A percentile compares a stretch with the other conserved stretches of the same genome.
Conservation (phyloP, 306 rosid species). For the Cucumis cinereus region DNA sequence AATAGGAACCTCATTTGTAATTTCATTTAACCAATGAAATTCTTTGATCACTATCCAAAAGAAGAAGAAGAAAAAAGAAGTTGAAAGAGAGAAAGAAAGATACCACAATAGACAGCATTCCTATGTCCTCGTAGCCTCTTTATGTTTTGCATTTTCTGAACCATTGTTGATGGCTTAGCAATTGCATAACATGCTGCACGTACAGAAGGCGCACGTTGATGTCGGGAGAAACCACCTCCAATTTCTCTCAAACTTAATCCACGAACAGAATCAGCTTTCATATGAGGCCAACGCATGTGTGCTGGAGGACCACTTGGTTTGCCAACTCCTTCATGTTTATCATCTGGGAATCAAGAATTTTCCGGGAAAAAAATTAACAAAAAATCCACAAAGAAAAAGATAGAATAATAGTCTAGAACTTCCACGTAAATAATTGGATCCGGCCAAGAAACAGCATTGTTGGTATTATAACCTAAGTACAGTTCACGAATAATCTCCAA, state of each 20-base stretch:
- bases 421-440: neutral
- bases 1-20: no score
- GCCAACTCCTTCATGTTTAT: conserved; percentile 35
- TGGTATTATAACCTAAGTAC: neutral
- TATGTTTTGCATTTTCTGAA: conserved; percentile 81
- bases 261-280: conserved; percentile 91
- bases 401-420: neutral
- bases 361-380: neutral
- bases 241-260: conserved; percentile 91
- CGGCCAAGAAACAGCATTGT: neutral
- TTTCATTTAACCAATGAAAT: no score
- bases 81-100: neutral
- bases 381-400: neutral
- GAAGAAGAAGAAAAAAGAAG: no score
- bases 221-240: conserved; percentile 96
- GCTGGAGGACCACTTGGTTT: conserved; percentile 46
- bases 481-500: neutral
- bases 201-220: conserved; percentile 85
- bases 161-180: conserved; percentile 94
- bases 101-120: conserved; percentile 98
- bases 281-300: conserved; percentile 97
- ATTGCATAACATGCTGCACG: conserved; percentile 95
- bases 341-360: conserved; percentile 31
- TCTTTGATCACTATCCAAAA: no score
- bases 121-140: conserved; percentile 93